Percentiles rank a stretch among this genome's conserved stretches.
These are phyloP conservation scores for Sordariomycetes sp. DNA, from an alignment of 2,329 filamentous ascomycete species.

Conservation along the genomic window DNA sequence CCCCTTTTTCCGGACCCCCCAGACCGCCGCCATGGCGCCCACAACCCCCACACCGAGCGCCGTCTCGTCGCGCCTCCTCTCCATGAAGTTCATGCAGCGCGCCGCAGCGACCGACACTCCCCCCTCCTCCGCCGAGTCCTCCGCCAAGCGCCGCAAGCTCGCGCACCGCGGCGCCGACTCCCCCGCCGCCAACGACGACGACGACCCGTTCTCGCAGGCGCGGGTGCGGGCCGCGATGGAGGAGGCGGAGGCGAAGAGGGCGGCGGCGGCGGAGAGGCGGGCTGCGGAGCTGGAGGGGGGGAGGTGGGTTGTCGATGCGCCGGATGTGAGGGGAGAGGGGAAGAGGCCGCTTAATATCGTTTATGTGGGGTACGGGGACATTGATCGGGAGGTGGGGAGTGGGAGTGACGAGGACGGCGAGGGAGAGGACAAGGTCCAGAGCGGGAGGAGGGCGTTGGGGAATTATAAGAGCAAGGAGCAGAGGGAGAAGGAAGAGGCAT, in stretches of 20 bases:
- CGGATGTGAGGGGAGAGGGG: conserved; percentile 10
- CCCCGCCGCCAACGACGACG: background rate
- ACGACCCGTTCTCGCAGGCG: conserved; percentile 17
- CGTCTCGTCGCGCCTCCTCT: conserved; percentile 79
- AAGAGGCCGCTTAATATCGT: conserved; percentile 2
- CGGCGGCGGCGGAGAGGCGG: conserved; percentile 46
- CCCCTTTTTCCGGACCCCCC: no score
- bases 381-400: background rate
- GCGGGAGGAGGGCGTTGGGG: background rate
- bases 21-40: conserved; percentile 24
- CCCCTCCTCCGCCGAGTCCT: conserved; percentile 33
- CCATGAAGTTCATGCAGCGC: conserved; percentile 97
- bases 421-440: conserved; percentile 1
- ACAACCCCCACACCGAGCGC: conserved; percentile 39
- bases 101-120: conserved; percentile 27
- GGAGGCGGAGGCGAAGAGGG: conserved; percentile 52
- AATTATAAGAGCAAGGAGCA: conserved; percentile 3
- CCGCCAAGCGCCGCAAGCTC: conserved; percentile 50
- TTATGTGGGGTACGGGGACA: conserved; percentile 4
- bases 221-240: conserved; percentile 50
- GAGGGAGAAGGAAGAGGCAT: background rate
- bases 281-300: conserved; percentile 54
- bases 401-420: background rate
- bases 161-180: conserved; percentile 20
- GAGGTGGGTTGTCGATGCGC: conserved; percentile 58